Conservation (phyloP, 2,329 filamentous ascomycete genomes). For the Thielaviopsis ethacetica region DNA sequence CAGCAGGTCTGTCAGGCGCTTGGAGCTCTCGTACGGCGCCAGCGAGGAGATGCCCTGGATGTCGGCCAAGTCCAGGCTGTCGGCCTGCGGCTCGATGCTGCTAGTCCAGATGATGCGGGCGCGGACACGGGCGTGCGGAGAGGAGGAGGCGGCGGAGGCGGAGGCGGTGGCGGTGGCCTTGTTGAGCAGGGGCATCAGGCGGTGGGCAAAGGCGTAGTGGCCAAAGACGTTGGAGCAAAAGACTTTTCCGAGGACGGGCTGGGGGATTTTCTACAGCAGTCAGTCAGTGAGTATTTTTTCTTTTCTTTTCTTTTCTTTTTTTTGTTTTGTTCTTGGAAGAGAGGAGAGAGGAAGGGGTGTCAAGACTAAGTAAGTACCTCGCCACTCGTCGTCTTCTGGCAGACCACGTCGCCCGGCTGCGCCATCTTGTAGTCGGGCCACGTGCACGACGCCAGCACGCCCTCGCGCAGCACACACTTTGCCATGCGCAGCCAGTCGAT, state of each 20-base stretch:
- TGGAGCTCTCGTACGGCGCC: conserved; percentile 68
- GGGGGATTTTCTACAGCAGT: not conserved
- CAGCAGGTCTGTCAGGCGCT: conserved; percentile 73
- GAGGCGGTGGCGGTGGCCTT: conserved; percentile 25
- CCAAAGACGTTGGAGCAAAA: conserved; percentile 92
- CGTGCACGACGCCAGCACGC: conserved; percentile 51
- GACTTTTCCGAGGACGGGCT: conserved; percentile 56
- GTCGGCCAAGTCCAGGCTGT: conserved; percentile 48
- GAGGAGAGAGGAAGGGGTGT: not conserved
- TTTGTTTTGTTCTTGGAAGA: not conserved
- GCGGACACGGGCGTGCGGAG: conserved; percentile 23
- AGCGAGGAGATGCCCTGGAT: conserved; percentile 52
- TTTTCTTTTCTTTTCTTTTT: not conserved
- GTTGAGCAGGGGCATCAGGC: conserved; percentile 57
- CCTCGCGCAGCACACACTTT: conserved; percentile 32
- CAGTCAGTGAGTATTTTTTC: not conserved
- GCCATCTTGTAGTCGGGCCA: conserved; percentile 66
- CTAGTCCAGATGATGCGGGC: conserved; percentile 77
- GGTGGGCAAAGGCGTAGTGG: conserved; percentile 78
- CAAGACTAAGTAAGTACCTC: not conserved
- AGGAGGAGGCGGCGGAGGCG: too few species aligned
- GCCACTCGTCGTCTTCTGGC: not conserved
- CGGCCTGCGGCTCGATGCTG: conserved; percentile 51
- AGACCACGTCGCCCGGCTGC: conserved; percentile 21
- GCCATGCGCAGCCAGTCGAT: conserved; percentile 30